phyloP scores from a whole-genome alignment of 805 yeast genomes.

The Wickerhamiella galacta region DNA sequence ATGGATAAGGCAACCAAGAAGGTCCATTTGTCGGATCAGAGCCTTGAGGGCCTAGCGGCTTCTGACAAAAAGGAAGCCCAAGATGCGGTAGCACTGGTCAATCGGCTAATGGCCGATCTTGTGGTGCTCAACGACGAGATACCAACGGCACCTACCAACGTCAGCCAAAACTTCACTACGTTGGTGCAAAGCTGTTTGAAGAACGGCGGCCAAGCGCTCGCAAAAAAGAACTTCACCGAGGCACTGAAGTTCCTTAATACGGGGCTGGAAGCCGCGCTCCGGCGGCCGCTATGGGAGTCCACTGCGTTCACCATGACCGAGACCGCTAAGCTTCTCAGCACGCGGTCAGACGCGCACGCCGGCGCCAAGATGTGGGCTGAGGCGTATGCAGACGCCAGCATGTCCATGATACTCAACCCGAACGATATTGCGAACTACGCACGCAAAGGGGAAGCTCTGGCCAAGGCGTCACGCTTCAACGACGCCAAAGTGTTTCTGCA shows the following conservation, averaged over 20 bases:
- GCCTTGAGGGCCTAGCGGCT: conserved; percentile 6
- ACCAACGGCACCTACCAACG: conserved; percentile 21
- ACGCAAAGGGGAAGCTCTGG: conserved; percentile 21
- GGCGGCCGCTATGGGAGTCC: conserved; percentile 27
- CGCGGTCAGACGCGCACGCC: conserved; percentile 26
- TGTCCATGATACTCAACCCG: conserved; percentile 21
- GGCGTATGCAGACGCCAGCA: conserved; percentile 24
- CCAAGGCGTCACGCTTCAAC: conserved; percentile 12
- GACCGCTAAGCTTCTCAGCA: conserved; percentile 18
- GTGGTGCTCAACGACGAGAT: conserved; percentile 18
- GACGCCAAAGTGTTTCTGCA: conserved; percentile 17
- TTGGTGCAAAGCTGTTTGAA: conserved; percentile 23
- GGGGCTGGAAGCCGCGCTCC: conserved; percentile 26
- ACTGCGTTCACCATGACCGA: conserved; percentile 22
- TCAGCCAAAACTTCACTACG: conserved; percentile 14
- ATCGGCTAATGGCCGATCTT: conserved; percentile 19
- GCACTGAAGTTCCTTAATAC: conserved; percentile 22
- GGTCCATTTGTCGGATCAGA: background rate
- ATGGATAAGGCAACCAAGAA: conserved; percentile 4
- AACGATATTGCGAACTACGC: conserved; percentile 20
- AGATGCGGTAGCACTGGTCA: conserved; percentile 16
- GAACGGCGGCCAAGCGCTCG: conserved; percentile 19
- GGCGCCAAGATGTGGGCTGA: conserved; percentile 22
- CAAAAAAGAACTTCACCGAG: conserved; percentile 17
- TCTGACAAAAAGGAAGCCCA: conserved; percentile 21